phyloP scores from a whole-genome alignment of 352 stramenopile genomes.

The Poterioochromonas sp. region DNA sequence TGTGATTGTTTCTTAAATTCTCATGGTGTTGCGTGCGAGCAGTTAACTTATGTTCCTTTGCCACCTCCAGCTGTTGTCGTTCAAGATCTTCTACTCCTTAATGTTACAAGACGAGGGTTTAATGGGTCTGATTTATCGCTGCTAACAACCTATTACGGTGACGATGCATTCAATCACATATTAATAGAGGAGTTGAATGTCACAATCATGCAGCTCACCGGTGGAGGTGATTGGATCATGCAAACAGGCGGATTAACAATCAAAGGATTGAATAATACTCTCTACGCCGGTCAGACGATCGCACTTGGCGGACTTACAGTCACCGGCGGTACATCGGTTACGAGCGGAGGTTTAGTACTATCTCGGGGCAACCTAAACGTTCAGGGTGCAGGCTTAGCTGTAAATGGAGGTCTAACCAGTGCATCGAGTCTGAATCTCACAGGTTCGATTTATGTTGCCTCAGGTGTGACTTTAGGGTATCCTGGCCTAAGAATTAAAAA shows the following conservation, averaged over 20 bases:
- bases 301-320: constrained; percentile 19
- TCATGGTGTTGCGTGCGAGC: constrained; percentile 41
- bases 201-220: neutral
- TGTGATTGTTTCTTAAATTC: constrained; percentile 48
- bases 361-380: too few species aligned
- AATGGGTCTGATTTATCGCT: neutral
- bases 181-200: neutral
- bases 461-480: too few species aligned
- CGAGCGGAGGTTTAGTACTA: neutral
- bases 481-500: too few species aligned
- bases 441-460: too few species aligned
- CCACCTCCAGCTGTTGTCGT: neutral
- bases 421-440: too few species aligned
- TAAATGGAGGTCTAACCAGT: too few species aligned
- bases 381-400: too few species aligned
- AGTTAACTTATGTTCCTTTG: too few species aligned
- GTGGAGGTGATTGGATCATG: neutral
- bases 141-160: too few species aligned
- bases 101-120: neutral
- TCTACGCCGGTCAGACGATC: too few species aligned
- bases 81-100: neutral
- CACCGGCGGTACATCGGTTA: neutral
- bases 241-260: neutral
- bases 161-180: too few species aligned
- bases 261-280: too few species aligned